These are phyloP conservation scores for Hypoxylon sp. DNA, from an alignment of 2,329 filamentous ascomycete species.

Conservation along the genomic window DNA sequence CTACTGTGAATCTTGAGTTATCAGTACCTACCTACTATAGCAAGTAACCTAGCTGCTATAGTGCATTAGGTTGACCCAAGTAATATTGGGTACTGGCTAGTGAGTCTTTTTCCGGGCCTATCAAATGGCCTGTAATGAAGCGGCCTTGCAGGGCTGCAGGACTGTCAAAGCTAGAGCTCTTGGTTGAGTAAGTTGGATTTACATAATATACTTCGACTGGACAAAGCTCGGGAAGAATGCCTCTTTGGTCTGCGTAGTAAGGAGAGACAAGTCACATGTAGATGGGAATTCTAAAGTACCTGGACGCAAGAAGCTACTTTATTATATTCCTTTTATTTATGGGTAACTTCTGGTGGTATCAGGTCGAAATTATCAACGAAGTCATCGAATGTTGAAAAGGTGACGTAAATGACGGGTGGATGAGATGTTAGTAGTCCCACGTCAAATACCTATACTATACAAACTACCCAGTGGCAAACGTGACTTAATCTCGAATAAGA, in stretches of 20 bases:
- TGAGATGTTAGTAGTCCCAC: conserved; percentile 16
- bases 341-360: background rate
- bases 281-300: conserved; percentile 18
- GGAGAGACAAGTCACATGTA: conserved; percentile 23
- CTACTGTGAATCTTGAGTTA: background rate
- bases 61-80: background rate
- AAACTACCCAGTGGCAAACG: conserved; percentile 33
- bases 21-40: background rate
- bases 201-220: conserved; percentile 22
- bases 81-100: conserved; percentile 1
- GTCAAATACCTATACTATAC: background rate
- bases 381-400: conserved; percentile 18
- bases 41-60: background rate
- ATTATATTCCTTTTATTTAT: background rate
- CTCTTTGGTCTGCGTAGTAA: conserved; percentile 39
- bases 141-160: conserved; percentile 36
- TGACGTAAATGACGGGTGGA: conserved; percentile 30
- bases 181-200: conserved; percentile 26
- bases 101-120: conserved; percentile 41
- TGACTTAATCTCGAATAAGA: conserved; percentile 1
- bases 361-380: conserved; percentile 1
- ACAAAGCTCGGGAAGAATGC: conserved; percentile 25
- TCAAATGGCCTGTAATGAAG: conserved; percentile 15
- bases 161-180: conserved; percentile 9
- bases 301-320: background rate